Conservation (phyloP, 2,329 filamentous ascomycete genomes). For the Ophiostoma tasmaniense region DNA sequence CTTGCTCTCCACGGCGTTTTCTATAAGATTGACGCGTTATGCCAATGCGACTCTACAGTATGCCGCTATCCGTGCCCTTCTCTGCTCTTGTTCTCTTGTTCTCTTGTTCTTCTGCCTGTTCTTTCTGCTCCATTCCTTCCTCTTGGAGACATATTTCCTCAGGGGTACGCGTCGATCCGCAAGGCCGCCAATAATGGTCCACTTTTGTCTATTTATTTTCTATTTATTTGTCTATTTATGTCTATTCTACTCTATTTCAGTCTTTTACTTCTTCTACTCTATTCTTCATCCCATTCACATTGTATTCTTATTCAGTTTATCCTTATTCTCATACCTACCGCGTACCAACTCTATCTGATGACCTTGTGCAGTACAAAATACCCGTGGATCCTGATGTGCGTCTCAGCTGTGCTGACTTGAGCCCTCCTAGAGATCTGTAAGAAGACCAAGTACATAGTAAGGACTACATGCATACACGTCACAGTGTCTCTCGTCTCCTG, state of each 20-base stretch:
- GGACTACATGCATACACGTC: background rate
- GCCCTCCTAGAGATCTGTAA: no score
- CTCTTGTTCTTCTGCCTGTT: background rate
- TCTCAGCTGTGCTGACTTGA: background rate
- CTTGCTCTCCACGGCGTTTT: background rate
- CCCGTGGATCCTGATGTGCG: background rate
- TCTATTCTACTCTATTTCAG: background rate
- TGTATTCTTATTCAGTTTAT: background rate
- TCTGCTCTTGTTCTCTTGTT: background rate
- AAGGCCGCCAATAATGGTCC: background rate
- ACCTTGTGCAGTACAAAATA: no score
- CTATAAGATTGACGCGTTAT: background rate
- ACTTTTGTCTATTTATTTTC: no score
- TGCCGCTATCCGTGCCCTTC: background rate
- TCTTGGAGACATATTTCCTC: background rate
- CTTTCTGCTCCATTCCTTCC: background rate
- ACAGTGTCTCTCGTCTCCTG: slow-evolving; percentile 1
- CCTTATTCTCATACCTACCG: no score
- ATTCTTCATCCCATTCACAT: background rate
- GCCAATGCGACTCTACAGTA: background rate
- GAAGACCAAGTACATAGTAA: no score
- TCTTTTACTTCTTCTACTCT: no score
- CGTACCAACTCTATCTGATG: no score
- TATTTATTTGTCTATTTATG: no score
- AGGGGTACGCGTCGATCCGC: slow-evolving; percentile 5